Conservation (phyloP, 1,284 basidiomycete species). For the Kalmanozyma brasiliensis region DNA sequence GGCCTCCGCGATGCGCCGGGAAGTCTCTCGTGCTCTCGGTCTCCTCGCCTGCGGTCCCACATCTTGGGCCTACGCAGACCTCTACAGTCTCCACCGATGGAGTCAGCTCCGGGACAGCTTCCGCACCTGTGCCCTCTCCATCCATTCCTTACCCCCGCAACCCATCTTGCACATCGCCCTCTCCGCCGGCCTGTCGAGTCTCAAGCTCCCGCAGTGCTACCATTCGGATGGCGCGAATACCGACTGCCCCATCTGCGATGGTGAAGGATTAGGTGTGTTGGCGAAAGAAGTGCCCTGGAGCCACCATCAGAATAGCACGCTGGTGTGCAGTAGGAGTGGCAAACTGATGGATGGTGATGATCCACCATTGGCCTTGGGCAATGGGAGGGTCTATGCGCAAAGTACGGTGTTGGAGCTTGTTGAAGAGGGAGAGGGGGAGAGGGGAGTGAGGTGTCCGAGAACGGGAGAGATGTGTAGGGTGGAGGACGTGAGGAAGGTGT, state of each 20-base stretch:
- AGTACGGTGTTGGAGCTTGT: slow-evolving; percentile 86
- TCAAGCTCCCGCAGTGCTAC: slow-evolving; percentile 63
- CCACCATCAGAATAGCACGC: slow-evolving; percentile 93
- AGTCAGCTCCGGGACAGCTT: slow-evolving; percentile 42
- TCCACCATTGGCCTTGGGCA: slow-evolving; percentile 88
- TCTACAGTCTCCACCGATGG: slow-evolving; percentile 52
- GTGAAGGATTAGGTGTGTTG: slow-evolving; percentile 76
- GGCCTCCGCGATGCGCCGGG: slow-evolving; percentile 17
- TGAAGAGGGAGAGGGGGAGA: slow-evolving; percentile 73
- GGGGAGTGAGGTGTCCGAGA: slow-evolving; percentile 78
- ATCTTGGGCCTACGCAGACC: slow-evolving; percentile 50
- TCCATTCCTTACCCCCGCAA: slow-evolving; percentile 55
- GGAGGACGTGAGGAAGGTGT: slow-evolving; percentile 75
- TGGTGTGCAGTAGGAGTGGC: slow-evolving; percentile 89
- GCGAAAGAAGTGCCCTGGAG: slow-evolving; percentile 86
- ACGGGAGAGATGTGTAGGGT: slow-evolving; percentile 78
- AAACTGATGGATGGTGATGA: slow-evolving; percentile 94
- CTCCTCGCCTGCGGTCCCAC: slow-evolving; percentile 51
- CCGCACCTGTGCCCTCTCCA: slow-evolving; percentile 45
- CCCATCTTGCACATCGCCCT: slow-evolving; percentile 63
- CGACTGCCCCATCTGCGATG: slow-evolving; percentile 91
- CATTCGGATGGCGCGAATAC: slow-evolving; percentile 12
- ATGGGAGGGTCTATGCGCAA: slow-evolving; percentile 88
- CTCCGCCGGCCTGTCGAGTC: slow-evolving; percentile 53
- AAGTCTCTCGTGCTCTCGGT: slow-evolving; percentile 54